Base-by-base conservation (phyloP, 176 grass and related monocot genomes). In the Musa itinerans region DNA sequence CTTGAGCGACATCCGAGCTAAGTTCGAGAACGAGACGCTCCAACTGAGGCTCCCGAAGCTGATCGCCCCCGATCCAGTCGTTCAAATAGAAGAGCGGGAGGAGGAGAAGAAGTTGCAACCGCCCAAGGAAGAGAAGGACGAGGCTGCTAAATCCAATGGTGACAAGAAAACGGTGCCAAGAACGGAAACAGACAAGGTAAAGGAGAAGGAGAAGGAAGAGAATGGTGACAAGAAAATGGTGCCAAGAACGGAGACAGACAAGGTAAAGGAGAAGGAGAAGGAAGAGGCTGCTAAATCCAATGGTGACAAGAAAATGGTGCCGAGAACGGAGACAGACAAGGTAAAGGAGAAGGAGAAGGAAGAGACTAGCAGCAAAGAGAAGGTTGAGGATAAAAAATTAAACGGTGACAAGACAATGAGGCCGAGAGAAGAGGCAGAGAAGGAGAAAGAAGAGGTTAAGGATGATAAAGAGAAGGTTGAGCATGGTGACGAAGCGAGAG, bases 11-110 rank as follows among this genome's bases (percentile, higher is more conserved):
- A 83, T 91, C 82, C 84, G 84, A 27, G 95, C 90, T 80, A 91
- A 87, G 81, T 94, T 99, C 69, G 86, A 99, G 59, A 83, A 78
- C 25, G 86, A 83, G 50, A 71, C 54, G 5, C 86, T 99, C 78
- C 53, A 80, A 55, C 78, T 99, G 72, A 78, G 57, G 20, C 57
- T 99, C 27, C 88, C 86, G 9, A 98, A 91, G 81, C 22, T 27
- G 73, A 2, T 50, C 29, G 63, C 75, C 50, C 12, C 2, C 13
- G 34, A 69, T 20, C 10, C 67, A 50, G 67, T 50, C 11, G 4
- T 1, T 69, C 14, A 1, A 69, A 49, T 4, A 49, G 1, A 49
- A 49, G 67, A 50, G 22, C 22, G 8, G 65, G 75, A 76, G 24
- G 12, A 48, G 15, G 79, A 80, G 12, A 63, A 51, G 56, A 59